Conservation (phyloP, 441 rosid species). For the Arabidopsis lyrata region DNA sequence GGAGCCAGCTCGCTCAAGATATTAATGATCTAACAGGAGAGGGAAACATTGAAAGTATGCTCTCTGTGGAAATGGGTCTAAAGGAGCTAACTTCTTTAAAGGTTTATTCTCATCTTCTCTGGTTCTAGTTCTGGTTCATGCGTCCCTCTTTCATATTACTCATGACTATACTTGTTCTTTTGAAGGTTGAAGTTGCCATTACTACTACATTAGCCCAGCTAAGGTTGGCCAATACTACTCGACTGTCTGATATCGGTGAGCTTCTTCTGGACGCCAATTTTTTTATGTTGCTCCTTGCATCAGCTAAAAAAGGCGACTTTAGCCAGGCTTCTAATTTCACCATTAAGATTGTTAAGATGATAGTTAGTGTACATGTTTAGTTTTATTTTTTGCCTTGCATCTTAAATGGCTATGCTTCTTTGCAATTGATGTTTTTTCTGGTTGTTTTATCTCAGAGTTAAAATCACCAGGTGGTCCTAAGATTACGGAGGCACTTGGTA, state of each 20-base stretch:
- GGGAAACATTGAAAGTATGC: constrained; percentile 98
- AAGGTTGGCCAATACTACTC: constrained; percentile 73
- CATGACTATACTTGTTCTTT: constrained; percentile 36
- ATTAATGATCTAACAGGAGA: constrained; percentile 90
- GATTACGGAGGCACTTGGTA: constrained; percentile 86
- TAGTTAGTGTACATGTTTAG: background rate
- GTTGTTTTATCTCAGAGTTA: constrained; percentile 60
- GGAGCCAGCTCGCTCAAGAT: constrained; percentile 70
- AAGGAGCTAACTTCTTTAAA: constrained; percentile 90
- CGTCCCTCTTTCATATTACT: constrained; percentile 26
- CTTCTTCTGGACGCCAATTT: constrained; percentile 27
- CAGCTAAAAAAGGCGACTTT: background rate
- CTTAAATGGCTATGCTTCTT: constrained; percentile 3
- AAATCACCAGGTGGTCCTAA: constrained; percentile 91
- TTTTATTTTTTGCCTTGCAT: constrained; percentile 6
- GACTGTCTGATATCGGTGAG: constrained; percentile 77
- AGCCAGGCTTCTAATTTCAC: background rate
- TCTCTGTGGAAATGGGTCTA: constrained; percentile 97
- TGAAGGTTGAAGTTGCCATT: constrained; percentile 90
- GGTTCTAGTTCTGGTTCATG: constrained; percentile 1
- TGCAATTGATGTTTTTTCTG: constrained; percentile 27
- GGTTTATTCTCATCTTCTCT: constrained; percentile 51
- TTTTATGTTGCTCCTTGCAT: constrained; percentile 7
- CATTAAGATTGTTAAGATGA: constrained; percentile 13
- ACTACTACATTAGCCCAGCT: constrained; percentile 81